Evolutionary conservation across 495 filamentous ascomycete species (phyloP).

Genomic region (Hypoxylon crocopeplum): DNA sequence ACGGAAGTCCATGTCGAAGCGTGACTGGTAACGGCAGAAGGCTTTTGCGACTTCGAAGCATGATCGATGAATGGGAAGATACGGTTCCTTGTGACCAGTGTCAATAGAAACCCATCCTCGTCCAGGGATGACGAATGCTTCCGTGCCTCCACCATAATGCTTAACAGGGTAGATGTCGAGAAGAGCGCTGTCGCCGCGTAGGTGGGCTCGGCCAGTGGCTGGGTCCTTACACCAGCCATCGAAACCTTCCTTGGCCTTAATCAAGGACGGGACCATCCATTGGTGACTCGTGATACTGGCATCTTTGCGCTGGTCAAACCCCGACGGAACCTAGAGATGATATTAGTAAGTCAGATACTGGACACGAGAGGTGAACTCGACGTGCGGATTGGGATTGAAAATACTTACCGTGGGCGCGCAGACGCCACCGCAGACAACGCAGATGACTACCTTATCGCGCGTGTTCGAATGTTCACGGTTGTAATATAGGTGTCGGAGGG

Average conservation of each 20-base stretch:
- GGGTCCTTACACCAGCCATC: slow-evolving; percentile 12
- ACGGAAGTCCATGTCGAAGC: slow-evolving; percentile 11
- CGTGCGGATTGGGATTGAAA: not conserved
- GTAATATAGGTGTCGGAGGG: too few relatives aligned
- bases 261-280: slow-evolving; percentile 25
- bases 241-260: slow-evolving; percentile 16
- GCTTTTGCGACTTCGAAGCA: slow-evolving; percentile 9
- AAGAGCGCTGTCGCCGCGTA: not conserved
- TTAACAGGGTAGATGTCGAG: not conserved
- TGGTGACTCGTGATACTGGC: too few relatives aligned
- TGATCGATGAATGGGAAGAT: slow-evolving; percentile 19
- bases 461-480: too few relatives aligned
- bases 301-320: not conserved
- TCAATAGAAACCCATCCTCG: not conserved
- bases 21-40: slow-evolving; percentile 22
- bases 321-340: not conserved
- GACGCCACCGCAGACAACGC: slow-evolving; percentile 31
- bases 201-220: too few relatives aligned
- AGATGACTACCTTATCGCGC: slow-evolving; percentile 11
- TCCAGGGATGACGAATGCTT: not conserved
- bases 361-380: not conserved
- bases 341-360: not conserved
- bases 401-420: slow-evolving; percentile 21
- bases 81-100: slow-evolving; percentile 17
- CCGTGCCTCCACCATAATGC: slow-evolving; percentile 3